These are phyloP conservation scores for Neofusicoccum umdonicola DNA, from an alignment of 2,329 filamentous ascomycete genomes.

Conservation along the genomic window DNA sequence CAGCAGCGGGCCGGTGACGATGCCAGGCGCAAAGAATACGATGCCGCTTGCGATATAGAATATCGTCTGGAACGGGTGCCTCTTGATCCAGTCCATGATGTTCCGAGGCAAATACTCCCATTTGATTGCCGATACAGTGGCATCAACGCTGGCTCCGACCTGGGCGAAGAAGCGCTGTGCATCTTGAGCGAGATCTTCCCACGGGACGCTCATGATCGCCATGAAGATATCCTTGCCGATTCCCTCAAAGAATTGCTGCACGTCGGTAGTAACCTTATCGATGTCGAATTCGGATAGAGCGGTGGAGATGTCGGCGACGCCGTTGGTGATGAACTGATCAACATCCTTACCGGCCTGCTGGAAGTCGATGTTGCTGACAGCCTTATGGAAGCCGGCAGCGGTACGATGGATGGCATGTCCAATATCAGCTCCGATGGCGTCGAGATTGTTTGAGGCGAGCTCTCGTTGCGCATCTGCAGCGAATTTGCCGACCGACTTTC, in stretches of 20 bases:
- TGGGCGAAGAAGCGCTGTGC: background rate
- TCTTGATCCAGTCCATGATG: constrained; percentile 14
- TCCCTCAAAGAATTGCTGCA: background rate
- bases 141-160: background rate
- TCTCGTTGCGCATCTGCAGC: background rate
- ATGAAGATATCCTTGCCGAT: background rate
- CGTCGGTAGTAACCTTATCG: background rate
- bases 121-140: background rate
- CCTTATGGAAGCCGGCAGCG: background rate
- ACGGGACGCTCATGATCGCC: background rate
- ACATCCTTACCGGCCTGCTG: background rate
- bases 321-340: background rate
- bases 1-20: constrained; percentile 27
- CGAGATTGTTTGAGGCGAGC: background rate
- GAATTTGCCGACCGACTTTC: background rate
- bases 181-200: background rate
- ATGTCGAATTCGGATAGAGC: too few species aligned
- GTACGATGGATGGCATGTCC: background rate
- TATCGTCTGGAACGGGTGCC: constrained; percentile 26
- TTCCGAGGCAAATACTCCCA: background rate
- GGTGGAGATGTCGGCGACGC: background rate
- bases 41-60: constrained; percentile 26
- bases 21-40: constrained; percentile 24
- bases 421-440: background rate
- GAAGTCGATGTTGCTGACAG: background rate